Evolutionary conservation across 768 basidiomycete species (phyloP).

Genomic region (Lyophyllum semitale): DNA sequence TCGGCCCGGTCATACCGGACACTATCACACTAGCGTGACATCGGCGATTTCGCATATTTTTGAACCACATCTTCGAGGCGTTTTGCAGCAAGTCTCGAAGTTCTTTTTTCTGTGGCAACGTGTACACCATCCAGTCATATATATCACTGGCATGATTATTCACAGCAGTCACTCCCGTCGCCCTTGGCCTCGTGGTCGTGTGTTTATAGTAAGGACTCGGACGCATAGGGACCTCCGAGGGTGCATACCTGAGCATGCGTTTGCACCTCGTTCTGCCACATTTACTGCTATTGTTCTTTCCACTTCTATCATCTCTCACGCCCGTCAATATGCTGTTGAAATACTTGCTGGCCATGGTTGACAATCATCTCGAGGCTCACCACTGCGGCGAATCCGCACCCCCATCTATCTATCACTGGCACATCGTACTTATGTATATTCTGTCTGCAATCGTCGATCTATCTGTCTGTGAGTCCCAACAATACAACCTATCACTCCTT

Average conservation of each 20-base stretch:
- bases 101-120: not conserved
- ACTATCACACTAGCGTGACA: no score
- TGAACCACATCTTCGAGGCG: not conserved
- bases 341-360: not conserved
- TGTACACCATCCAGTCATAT: not conserved
- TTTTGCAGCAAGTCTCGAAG: not conserved
- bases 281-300: not conserved
- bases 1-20: no score
- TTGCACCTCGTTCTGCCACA: not conserved
- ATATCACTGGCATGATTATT: not conserved
- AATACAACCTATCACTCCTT: not conserved
- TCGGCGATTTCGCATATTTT: no score
- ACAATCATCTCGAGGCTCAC: not conserved
- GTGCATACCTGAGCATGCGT: no score
- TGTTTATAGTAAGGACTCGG: not conserved
- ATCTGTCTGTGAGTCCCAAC: not conserved
- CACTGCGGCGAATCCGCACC: no score
- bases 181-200: not conserved
- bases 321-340: not conserved
- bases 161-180: not conserved
- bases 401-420: no score
- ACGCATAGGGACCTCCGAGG: no score
- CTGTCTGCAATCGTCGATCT: not conserved
- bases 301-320: constrained; percentile 1
- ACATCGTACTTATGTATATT: no score